These are phyloP conservation scores for Pinus taeda DNA, from an alignment of 75 land plant genomes.

Conservation along the genomic window DNA sequence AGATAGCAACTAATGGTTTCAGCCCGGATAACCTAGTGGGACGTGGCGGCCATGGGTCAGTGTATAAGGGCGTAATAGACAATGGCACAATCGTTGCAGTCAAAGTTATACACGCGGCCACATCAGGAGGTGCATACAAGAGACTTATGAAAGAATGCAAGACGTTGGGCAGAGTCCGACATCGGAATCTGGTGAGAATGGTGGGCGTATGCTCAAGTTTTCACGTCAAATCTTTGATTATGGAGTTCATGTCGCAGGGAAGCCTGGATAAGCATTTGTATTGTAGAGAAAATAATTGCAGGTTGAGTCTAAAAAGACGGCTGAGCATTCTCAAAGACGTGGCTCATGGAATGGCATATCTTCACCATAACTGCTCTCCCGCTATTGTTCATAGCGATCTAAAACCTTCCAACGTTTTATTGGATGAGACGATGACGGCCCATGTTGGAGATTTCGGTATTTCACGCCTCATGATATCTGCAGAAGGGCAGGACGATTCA, in stretches of 20 bases:
- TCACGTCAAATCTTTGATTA: constrained; percentile 32
- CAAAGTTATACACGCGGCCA: neutral
- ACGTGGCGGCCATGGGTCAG: neutral
- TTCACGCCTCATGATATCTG: neutral
- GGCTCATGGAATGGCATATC: neutral
- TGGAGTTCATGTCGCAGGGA: constrained; percentile 45
- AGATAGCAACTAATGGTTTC: constrained; percentile 18
- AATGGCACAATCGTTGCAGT: neutral
- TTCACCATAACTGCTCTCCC: neutral
- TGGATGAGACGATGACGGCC: neutral
- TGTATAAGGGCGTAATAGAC: neutral
- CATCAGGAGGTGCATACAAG: neutral
- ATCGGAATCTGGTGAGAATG: constrained; percentile 36
- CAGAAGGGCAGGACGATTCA: too few relatives aligned
- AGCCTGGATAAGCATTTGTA: constrained; percentile 43
- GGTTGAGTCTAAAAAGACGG: neutral
- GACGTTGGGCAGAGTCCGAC: constrained; percentile 25
- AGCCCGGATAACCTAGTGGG: constrained; percentile 2
- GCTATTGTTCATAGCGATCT: neutral
- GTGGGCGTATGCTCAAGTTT: constrained; percentile 30
- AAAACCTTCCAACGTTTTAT: neutral
- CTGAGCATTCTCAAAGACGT: neutral
- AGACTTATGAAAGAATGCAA: neutral
- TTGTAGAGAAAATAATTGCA: neutral
- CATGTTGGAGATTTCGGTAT: neutral